Conservation (phyloP, 2,329 filamentous ascomycete species). For the Pseudocercospora macadamiae region DNA sequence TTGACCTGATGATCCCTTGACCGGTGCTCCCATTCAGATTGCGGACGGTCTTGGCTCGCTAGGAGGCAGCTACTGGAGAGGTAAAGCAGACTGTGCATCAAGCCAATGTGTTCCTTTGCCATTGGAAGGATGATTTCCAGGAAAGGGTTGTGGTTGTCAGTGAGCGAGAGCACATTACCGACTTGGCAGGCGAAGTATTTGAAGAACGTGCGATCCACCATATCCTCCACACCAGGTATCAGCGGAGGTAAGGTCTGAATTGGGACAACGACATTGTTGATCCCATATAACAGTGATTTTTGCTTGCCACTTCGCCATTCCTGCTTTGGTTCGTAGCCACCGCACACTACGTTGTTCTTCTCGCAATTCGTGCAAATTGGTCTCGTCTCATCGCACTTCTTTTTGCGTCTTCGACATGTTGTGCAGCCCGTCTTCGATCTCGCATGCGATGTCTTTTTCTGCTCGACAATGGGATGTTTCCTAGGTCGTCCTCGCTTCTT, state of each 20-base stretch:
- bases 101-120: slow-evolving; percentile 74
- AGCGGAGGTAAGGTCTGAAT: slow-evolving; percentile 58
- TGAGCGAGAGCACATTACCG: slow-evolving; percentile 78
- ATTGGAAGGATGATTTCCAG: slow-evolving; percentile 81
- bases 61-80: slow-evolving; percentile 76
- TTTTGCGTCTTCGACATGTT: slow-evolving; percentile 63
- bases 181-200: slow-evolving; percentile 80
- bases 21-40: slow-evolving; percentile 52
- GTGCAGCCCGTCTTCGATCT: slow-evolving; percentile 62
- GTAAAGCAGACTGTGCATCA: slow-evolving; percentile 90
- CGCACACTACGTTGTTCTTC: slow-evolving; percentile 90
- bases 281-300: too few species aligned
- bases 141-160: slow-evolving; percentile 81
- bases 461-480: slow-evolving; percentile 69
- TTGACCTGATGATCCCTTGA: slow-evolving; percentile 58
- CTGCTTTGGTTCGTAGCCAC: slow-evolving; percentile 84
- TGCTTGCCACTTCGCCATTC: slow-evolving; percentile 44
- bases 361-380: slow-evolving; percentile 74
- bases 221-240: slow-evolving; percentile 79
- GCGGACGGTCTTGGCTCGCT: slow-evolving; percentile 42
- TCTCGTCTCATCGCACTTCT: slow-evolving; percentile 60
- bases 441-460: slow-evolving; percentile 76
- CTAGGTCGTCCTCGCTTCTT: slow-evolving; percentile 72
- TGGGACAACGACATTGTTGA: too few species aligned
- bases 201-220: slow-evolving; percentile 77